Percentiles rank a stretch among this genome's conserved stretches.
These are phyloP conservation scores for Beauveria medogensis DNA, from an alignment of 2,329 filamentous ascomycete species.

Conservation along the genomic window DNA sequence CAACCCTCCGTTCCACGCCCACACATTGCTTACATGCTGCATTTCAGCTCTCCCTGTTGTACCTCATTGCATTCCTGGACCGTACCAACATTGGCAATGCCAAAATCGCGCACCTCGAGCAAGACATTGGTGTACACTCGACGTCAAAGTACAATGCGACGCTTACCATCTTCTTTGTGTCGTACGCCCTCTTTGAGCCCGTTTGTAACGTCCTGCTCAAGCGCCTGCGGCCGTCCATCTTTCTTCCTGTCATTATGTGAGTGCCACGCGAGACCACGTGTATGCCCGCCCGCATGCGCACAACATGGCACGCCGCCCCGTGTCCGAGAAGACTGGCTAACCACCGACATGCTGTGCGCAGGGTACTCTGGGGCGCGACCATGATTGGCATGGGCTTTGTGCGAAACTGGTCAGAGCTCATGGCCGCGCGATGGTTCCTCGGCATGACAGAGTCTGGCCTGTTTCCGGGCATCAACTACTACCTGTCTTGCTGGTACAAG, in stretches of 20 bases:
- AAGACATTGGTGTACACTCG: slow-evolving; percentile 52
- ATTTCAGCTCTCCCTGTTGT: slow-evolving; percentile 55
- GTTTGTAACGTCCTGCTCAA: slow-evolving; percentile 77
- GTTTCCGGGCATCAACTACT: slow-evolving; percentile 71
- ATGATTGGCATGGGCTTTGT: slow-evolving; percentile 66
- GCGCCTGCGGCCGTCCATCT: slow-evolving; percentile 64
- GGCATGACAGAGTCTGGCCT: slow-evolving; percentile 68
- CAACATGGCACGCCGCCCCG: not conserved
- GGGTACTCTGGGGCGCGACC: slow-evolving; percentile 55
- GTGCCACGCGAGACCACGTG: slow-evolving; percentile 20
- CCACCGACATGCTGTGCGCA: slow-evolving; percentile 18
- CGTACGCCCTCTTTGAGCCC: slow-evolving; percentile 71
- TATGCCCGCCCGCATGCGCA: not conserved
- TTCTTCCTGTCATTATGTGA: slow-evolving; percentile 75
- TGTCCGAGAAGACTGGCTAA: not conserved
- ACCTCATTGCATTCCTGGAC: slow-evolving; percentile 66
- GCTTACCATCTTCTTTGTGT: slow-evolving; percentile 80
- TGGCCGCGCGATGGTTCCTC: slow-evolving; percentile 62
- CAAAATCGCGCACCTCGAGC: slow-evolving; percentile 45
- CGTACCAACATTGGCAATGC: slow-evolving; percentile 72
- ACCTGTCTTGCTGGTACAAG: slow-evolving; percentile 78
- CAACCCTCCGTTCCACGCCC: not conserved
- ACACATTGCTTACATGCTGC: not conserved
- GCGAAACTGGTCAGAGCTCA: slow-evolving; percentile 53
- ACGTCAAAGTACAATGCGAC: slow-evolving; percentile 62